Evolutionary conservation across 177 flowering plant genomes (phyloP).

Genomic region (Telopea speciosissima): DNA sequence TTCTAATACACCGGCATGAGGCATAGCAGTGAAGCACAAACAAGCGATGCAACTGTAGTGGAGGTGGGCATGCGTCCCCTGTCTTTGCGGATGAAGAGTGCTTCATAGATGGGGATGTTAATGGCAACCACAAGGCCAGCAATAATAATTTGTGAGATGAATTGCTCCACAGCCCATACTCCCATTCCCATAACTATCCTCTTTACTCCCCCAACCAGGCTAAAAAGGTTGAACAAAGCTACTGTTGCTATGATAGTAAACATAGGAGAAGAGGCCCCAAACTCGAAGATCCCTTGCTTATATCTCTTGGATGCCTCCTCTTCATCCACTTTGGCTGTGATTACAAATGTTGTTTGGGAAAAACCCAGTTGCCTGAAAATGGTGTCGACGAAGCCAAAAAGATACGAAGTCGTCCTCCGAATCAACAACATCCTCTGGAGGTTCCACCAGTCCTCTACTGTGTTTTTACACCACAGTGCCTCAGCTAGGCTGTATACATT

Average conservation of each 20-base stretch:
- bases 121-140: constrained; percentile 10
- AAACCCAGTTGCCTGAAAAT: constrained; percentile 7
- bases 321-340: constrained; percentile 10
- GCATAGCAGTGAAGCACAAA: constrained; percentile 7
- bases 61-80: constrained; percentile 18
- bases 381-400: constrained; percentile 16
- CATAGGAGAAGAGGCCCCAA: constrained; percentile 13
- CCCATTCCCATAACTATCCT: constrained; percentile 1
- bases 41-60: constrained; percentile 7
- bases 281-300: constrained; percentile 12
- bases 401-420: constrained; percentile 28
- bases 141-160: constrained; percentile 14
- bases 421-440: constrained; percentile 37
- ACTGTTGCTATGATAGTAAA: constrained; percentile 9
- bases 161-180: neutral
- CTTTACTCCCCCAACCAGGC: constrained; percentile 6
- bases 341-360: constrained; percentile 6
- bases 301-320: constrained; percentile 11
- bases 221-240: constrained; percentile 11
- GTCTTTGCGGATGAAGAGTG: constrained; percentile 17
- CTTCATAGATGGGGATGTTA: constrained; percentile 17
- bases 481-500: constrained; percentile 33
- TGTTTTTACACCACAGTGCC: constrained; percentile 27
- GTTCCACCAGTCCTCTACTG: constrained; percentile 48
- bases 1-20: constrained; percentile 1